phyloP scores from a whole-genome alignment of 768 basidiomycete species.

The Lentinus tigrinus region DNA sequence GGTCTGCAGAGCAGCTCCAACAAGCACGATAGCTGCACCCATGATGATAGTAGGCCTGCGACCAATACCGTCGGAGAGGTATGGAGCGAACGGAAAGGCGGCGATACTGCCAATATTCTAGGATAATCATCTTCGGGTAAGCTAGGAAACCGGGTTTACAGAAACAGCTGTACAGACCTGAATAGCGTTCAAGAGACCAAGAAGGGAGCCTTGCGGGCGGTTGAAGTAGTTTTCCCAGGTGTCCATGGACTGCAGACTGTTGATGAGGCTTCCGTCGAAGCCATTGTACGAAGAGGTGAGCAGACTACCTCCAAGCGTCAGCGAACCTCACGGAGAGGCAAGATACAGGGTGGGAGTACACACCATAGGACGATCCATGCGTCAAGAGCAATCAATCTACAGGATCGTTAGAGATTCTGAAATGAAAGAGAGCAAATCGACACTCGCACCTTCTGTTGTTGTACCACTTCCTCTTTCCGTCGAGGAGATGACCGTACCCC shows the following conservation, averaged over 20 bases:
- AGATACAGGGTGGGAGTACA: slow-evolving; percentile 20
- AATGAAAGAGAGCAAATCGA: not conserved
- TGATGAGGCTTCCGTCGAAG: slow-evolving; percentile 80
- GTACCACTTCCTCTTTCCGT: slow-evolving; percentile 72
- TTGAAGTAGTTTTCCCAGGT: slow-evolving; percentile 66
- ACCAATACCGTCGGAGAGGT: slow-evolving; percentile 70
- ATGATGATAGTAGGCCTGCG: slow-evolving; percentile 64
- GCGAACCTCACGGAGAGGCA: not conserved
- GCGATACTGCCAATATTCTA: slow-evolving; percentile 71
- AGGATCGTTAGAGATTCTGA: not conserved
- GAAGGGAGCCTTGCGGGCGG: slow-evolving; percentile 50
- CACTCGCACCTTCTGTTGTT: slow-evolving; percentile 67
- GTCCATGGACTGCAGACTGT: slow-evolving; percentile 66
- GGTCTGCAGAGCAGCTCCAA: slow-evolving; percentile 67
- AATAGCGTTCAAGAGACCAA: slow-evolving; percentile 73
- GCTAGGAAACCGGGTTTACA: not conserved
- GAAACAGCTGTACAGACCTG: slow-evolving; percentile 43
- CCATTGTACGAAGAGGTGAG: slow-evolving; percentile 77
- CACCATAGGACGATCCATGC: slow-evolving; percentile 70
- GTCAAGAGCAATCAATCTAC: slow-evolving; percentile 60
- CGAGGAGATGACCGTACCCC: slow-evolving; percentile 53
- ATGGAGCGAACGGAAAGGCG: slow-evolving; percentile 69
- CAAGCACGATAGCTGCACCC: slow-evolving; percentile 67
- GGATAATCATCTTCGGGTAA: too few relatives aligned
- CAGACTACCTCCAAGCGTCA: slow-evolving; percentile 39